These are phyloP conservation scores for Barnettozyma pratensis DNA, from an alignment of 805 yeast species.

Conservation along the genomic window DNA sequence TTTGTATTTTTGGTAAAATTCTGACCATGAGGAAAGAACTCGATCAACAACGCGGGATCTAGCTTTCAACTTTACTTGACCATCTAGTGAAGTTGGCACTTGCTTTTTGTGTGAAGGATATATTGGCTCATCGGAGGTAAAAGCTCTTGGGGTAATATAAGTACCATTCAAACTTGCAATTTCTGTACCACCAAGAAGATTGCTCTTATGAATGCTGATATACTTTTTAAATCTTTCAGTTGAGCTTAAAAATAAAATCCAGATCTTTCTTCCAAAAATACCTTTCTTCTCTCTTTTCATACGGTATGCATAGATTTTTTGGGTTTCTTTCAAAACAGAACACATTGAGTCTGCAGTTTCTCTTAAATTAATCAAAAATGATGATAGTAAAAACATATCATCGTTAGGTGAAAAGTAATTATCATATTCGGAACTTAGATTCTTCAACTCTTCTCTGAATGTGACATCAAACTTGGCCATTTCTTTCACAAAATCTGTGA, in stretches of 20 bases:
- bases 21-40: neutral
- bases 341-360: constrained; percentile 31
- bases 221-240: constrained; percentile 32
- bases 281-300: constrained; percentile 30
- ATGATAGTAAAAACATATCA: constrained; percentile 44
- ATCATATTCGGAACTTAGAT: constrained; percentile 21
- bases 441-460: constrained; percentile 30
- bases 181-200: constrained; percentile 25
- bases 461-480: constrained; percentile 30
- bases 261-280: constrained; percentile 33
- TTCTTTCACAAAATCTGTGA: constrained; percentile 25
- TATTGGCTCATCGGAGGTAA: neutral
- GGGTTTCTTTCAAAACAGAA: constrained; percentile 28
- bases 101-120: neutral
- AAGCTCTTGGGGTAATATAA: neutral
- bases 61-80: neutral
- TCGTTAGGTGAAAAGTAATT: constrained; percentile 39
- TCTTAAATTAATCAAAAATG: constrained; percentile 43
- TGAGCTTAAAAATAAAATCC: constrained; percentile 38
- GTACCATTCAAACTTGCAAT: constrained; percentile 32
- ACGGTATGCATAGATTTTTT: constrained; percentile 28
- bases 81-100: constrained; percentile 1
- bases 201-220: constrained; percentile 25
- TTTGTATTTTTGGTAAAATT: constrained; percentile 15
- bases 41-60: neutral